phyloP scores from a whole-genome alignment of 257 asterid species.

The Solanum phureja region DNA sequence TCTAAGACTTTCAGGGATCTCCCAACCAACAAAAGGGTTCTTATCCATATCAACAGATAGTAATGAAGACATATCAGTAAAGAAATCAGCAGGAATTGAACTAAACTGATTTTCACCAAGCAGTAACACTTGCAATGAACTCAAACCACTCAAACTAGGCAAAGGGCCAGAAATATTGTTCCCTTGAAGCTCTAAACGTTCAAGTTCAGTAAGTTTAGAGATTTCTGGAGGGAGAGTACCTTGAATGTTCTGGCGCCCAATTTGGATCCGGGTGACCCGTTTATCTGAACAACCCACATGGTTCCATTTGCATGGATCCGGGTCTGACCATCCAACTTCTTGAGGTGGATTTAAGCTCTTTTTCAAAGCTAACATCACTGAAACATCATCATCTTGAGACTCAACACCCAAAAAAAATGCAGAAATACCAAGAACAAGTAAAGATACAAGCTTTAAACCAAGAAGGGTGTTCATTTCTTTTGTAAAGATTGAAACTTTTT shows the following conservation, averaged over 20 bases:
- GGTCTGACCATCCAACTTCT: constrained; percentile 56
- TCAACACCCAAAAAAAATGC: constrained; percentile 16
- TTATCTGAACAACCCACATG: constrained; percentile 48
- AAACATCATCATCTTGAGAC: constrained; percentile 41
- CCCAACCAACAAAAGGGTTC: constrained; percentile 68
- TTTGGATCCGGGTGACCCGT: constrained; percentile 79
- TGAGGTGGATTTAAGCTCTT: constrained; percentile 48
- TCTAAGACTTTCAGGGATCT: constrained; percentile 50
- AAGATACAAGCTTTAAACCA: too few relatives aligned
- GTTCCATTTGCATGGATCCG: constrained; percentile 81
- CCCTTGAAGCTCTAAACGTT: constrained; percentile 75
- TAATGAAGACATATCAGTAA: constrained; percentile 66
- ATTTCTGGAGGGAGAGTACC: constrained; percentile 72
- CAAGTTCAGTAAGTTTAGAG: constrained; percentile 45
- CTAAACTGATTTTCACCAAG: constrained; percentile 61
- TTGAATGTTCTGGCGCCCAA: constrained; percentile 51
- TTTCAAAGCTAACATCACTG: constrained; percentile 66
- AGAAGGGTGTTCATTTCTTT: too few relatives aligned
- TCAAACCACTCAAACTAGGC: constrained; percentile 57
- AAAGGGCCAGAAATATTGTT: constrained; percentile 81
- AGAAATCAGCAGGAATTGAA: constrained; percentile 66
- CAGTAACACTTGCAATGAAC: constrained; percentile 49
- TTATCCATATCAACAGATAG: constrained; percentile 59
- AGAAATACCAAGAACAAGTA: constrained; percentile 27
- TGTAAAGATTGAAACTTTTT: too few relatives aligned